phyloP scores from a whole-genome alignment of 768 basidiomycete genomes.

The Hydnomerulius pinastri region DNA sequence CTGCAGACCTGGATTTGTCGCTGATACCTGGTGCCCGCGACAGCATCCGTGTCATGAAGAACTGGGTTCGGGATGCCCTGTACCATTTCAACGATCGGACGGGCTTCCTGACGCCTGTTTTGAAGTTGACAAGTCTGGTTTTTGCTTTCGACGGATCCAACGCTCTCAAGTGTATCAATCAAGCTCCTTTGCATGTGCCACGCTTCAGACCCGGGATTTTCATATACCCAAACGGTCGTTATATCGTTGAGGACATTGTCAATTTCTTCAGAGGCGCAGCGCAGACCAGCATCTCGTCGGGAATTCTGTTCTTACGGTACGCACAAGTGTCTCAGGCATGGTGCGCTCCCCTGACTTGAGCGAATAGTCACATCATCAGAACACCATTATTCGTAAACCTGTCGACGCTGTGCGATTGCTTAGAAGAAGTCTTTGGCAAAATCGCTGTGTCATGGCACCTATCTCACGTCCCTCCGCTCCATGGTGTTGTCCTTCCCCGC shows the following conservation, averaged over 20 bases:
- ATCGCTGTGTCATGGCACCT: constrained; percentile 35
- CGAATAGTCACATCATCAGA: constrained; percentile 45
- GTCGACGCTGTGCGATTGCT: constrained; percentile 45
- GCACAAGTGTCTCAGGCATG: no score
- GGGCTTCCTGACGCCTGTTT: constrained; percentile 41
- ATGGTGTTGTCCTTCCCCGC: constrained; percentile 48
- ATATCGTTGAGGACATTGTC: no score
- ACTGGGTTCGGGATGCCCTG: no score
- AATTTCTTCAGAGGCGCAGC: constrained; percentile 22
- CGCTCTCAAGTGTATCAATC: constrained; percentile 37
- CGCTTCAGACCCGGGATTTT: constrained; percentile 1
- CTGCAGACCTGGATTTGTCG: constrained; percentile 33
- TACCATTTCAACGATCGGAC: constrained; percentile 47
- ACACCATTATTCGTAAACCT: constrained; percentile 42
- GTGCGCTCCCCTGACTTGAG: no score
- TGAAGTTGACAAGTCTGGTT: constrained; percentile 35
- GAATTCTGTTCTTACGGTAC: constrained; percentile 42
- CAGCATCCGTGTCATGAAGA: constrained; percentile 38
- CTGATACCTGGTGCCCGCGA: constrained; percentile 40
- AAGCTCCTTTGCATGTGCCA: no score
- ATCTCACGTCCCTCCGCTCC: constrained; percentile 24
- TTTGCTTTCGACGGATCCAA: constrained; percentile 36
- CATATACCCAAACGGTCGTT: constrained; percentile 11
- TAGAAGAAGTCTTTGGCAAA: constrained; percentile 47
- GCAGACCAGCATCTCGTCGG: constrained; percentile 27